Evolutionary conservation across 305 asterid genomes (phyloP), one percentile per base, ranked within the genome.

Genomic region (Solanum hybrid): DNA sequence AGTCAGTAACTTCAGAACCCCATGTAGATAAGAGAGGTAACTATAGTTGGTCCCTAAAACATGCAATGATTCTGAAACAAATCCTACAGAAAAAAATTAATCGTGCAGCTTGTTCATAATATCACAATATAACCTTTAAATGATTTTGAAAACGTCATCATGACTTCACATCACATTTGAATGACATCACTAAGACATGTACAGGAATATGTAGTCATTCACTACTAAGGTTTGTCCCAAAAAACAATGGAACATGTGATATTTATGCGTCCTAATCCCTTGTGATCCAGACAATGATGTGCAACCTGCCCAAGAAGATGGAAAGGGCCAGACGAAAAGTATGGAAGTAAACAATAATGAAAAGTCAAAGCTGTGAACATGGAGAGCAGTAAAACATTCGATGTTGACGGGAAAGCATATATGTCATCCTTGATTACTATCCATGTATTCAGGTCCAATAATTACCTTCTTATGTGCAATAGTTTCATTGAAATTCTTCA

Each of bases 391-490:
- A 28, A 73, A 29, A 46, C 11, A 84, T 91, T 79, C 90, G 89
- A 90, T 92, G 90, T 69, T 79, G 89, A 82, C 24, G 89, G 88
- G 34, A 81, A 82, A 88, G 89, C 91, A 91, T 82, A 76, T 91
- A 89, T 81, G 85, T 88, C 90, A 88, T 92, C 93, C 82, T 89
- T 67, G 57, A 73, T 83, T 80, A 87, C 36, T 88, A 89, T 89
- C 92, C 93, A 90, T 89, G 29, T 37, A 92, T 91, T 91, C 88
- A 90, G 90, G 89, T 91, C 86, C 90, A 92, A 80, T 75, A 89
- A 83, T 92, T 95, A 95, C 97, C 96, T 95, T 92, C 86, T 82
- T 88, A 87, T 31, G 78, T 92, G 93, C 90, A 86, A 88, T 87
- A 92, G 91, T 92, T 90, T 82, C 89, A 82, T 94, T 91, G 93